Conservation (phyloP, 257 asterid species). For the Penstemon newberryi region DNA sequence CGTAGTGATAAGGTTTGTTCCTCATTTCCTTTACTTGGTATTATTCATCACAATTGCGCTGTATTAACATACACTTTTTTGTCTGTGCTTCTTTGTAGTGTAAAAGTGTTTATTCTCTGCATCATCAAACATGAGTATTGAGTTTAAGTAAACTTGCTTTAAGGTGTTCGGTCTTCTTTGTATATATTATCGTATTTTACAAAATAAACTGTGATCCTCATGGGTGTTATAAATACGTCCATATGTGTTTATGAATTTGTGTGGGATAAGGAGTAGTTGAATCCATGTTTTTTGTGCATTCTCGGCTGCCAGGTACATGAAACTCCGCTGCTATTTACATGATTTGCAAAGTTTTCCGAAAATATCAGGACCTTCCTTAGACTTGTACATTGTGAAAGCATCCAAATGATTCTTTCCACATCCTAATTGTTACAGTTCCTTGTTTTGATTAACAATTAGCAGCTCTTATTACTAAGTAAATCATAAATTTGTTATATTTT, state of each 20-base stretch:
- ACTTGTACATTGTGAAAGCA: not conserved
- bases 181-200: no score
- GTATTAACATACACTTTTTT: not conserved
- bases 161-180: no score
- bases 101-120: no score
- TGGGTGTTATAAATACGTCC: not conserved
- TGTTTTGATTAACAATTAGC: not conserved
- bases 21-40: slow-evolving; percentile 11
- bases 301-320: not conserved
- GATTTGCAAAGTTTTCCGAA: not conserved
- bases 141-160: no score
- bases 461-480: not conserved
- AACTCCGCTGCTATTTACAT: not conserved
- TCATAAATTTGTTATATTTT: not conserved
- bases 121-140: no score
- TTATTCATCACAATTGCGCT: not conserved
- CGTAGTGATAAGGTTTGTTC: slow-evolving; percentile 81
- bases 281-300: not conserved
- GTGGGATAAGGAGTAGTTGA: not conserved
- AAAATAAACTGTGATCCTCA: not conserved
- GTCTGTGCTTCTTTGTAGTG: no score
- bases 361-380: not conserved
- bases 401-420: not conserved
- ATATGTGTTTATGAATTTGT: not conserved
- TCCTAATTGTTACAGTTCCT: not conserved